Base-by-base conservation (phyloP, 805 yeast species). In the Metschnikowia amazonensis region DNA sequence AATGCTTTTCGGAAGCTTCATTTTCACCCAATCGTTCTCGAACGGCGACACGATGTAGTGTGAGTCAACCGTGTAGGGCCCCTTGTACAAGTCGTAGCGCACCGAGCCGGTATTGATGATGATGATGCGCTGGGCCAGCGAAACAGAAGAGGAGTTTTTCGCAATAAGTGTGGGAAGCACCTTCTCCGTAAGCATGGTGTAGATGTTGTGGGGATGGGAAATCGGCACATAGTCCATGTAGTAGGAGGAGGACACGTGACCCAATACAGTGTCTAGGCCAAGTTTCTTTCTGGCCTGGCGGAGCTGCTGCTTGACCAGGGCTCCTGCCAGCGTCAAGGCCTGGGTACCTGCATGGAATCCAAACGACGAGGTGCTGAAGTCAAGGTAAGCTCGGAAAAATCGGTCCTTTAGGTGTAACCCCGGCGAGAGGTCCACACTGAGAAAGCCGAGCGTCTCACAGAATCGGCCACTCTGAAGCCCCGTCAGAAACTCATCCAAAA, bases 391-490 rank as follows among this genome's bases (percentile, higher is more conserved):
- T 57, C 98, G 75, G 31, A 65, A 74, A 60, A 57, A 77, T 16
- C 48, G 55, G 47, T 40, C 60, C 29, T 21, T 53, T 24, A 34
- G 35, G 9, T 20, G 43, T n/a, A 27, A 30, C 3, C 49, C 46
- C 28, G 47, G 37, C 1, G 53, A 40, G 24, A 62, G 42, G 48
- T 75, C 69, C 18, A 89, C 66, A 21, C 95, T 80, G 10, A 85
- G 64, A 76, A 89, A 92, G 0, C 98, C 98, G n/a, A 86, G 77
- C 0, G 98, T 92, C 61, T 92, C 98, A 59, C 95, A 80, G 60
- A 86, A 92, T 41, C 97, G 72, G 0, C 98, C 98, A 60, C 96
- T 86, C 66, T 92, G 96, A n/a, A 92, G 64, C 0, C 84, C 97
- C 0, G 86, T 80, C 20, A 90, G 76, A 40, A 66, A 68, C 1